Evolutionary conservation across 768 basidiomycete species (phyloP), one percentile per base, ranked within the genome.

Genomic region (Psilocybe sp.): DNA sequence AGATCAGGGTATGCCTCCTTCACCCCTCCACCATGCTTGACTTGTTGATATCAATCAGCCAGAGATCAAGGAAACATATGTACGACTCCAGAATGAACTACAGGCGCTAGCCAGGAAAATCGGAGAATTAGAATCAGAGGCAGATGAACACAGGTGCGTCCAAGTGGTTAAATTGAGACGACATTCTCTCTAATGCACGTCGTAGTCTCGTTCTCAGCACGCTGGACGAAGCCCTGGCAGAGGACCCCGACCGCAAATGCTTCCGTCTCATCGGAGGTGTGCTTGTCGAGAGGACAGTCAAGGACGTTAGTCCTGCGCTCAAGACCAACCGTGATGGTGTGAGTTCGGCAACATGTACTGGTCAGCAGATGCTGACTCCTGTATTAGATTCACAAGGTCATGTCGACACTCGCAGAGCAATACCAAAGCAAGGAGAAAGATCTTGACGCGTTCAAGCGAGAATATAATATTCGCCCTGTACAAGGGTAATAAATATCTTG

Each of bases 221-320:
- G 1, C 70, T 99, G 33, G 80, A 87, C 56, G 93, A 98, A 55
- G 84, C 85, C 9, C 71, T 92, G 35, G 75, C 73, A n/a, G 80
- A 84, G 51, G 89, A 95, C 51, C 94, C 96, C 14, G 79, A 85
- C 68, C 85, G 97, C 50, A 94, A 92, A 73, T 98, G 97, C 69
- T 99, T 98, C 73, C 85, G 96, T 46, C 77, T 98, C 57, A 89
- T 99, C 55, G 97, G 97, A 5, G 96, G 96, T 23, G 87, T 97
- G 5, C 79, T 99, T 13, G 96, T 98, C 23, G 94, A 98, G 65
- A 80, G 95, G 41, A 98, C 95, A 2, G 97, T 98, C 40, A 85
- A 88, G 64, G 96, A 98, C 57, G 92, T 98, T 44, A 85, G 90
- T 34, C 96, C 97, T 34, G 84, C 88, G 23, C 71, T 99, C 39